A percentile compares a stretch with the other conserved stretches of the same genome.
Evolutionary conservation across 2,329 filamentous ascomycete genomes (phyloP).

Genomic region (Monosporascus sp.): DNA sequence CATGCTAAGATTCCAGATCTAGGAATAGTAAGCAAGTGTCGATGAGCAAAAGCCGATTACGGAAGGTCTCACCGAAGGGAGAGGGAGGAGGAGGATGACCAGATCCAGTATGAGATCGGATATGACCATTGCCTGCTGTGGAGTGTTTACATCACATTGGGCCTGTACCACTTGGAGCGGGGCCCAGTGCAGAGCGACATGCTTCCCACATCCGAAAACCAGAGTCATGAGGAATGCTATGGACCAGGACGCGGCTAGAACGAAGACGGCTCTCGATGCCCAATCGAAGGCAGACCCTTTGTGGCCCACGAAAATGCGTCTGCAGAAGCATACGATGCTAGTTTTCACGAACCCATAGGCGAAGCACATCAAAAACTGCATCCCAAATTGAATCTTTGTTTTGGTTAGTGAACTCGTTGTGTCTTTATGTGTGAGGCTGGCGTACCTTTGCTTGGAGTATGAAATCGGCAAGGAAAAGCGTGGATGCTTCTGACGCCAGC

Average conservation of each 20-base stretch:
- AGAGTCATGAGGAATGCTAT: not conserved
- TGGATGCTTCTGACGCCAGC: not conserved
- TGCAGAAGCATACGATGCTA: not conserved
- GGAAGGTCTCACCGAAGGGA: not conserved
- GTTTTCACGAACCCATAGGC: not conserved
- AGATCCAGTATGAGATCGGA: constrained; percentile 4
- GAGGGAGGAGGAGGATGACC: constrained; percentile 2
- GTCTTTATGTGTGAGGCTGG: not conserved
- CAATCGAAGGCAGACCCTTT: not conserved
- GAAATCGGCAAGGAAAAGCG: not conserved
- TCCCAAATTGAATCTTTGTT: not conserved
- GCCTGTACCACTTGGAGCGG: not conserved
- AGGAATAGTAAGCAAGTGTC: not conserved
- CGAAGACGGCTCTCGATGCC: not conserved
- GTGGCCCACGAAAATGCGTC: not conserved
- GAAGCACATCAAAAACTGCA: not conserved
- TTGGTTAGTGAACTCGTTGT: not conserved
- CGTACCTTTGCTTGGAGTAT: not conserved
- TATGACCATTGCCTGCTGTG: constrained; percentile 51
- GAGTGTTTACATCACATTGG: not conserved
- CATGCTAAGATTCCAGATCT: constrained; percentile 1
- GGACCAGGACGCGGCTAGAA: not conserved
- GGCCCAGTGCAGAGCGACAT: not conserved
- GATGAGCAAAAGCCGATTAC: not conserved
- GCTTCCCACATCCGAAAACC: not conserved